Base-by-base conservation (phyloP, 2,329 filamentous ascomycete genomes). In the Pezicula radicicola region DNA sequence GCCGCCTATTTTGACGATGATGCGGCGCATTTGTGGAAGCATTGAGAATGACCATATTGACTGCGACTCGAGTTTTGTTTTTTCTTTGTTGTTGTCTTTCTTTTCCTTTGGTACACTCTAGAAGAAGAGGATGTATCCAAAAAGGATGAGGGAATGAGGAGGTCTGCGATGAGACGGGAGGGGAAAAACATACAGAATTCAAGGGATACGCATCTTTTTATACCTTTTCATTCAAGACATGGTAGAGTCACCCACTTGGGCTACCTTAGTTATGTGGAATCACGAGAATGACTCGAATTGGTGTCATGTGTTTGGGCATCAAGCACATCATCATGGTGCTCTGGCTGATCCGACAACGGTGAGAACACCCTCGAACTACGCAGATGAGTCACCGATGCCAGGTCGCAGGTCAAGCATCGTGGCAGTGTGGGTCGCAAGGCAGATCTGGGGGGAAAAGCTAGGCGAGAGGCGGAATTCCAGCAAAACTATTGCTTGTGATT, bases 1-100 rank as follows among this genome's bases (percentile, higher is more conserved):
- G 54, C 27, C 63, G 62, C 21, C 63, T 53, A 16, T 66, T 66
- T 44, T 62, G 62, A 19, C 63, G 63, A 40, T 65, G 63, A 30
- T 64, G 54, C 1, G 58, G 62, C 35, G 55, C 58, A 9, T 51
- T 46, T 4, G 49, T 58, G 41, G 55, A 55, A 13, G 54, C 56
- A 48, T 62, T 63, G 47, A 57, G 50, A 35, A 41, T 50, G 18
- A 53, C 56, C 59, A 60, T 62, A 19, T 21, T 57, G 37, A 47
- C 15, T 47, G 39, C 36, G 40, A 15, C n/a, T 8, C 9, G 42
- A 30, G 4, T 45, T 15, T 27, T 12, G 15, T 9, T 12, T 13
- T 12, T 10, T n/a, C 12, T 21, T 45, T 27, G 9, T 46, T 54
- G 39, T 37, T 39, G 19, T 50, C 16, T 28, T 45, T 8, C 39